Percentiles rank a stretch among this genome's conserved stretches.
These are phyloP conservation scores for Termitomyces sp. DNA, from an alignment of 768 basidiomycete genomes.

Conservation along the genomic window DNA sequence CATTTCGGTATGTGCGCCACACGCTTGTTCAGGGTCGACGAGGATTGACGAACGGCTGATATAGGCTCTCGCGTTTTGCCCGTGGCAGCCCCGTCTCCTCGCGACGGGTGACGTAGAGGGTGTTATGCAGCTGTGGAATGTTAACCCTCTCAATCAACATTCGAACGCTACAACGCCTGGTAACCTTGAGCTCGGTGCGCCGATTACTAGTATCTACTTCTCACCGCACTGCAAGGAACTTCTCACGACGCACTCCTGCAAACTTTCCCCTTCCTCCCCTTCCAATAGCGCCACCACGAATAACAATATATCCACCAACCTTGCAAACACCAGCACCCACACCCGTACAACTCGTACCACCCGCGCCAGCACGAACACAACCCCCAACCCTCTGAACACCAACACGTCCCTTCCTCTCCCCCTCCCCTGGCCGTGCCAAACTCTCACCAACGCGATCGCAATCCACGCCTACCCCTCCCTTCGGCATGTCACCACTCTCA, in stretches of 20 bases:
- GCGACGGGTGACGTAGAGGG: conserved; percentile 69
- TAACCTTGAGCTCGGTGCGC: conserved; percentile 44
- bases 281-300: neutral
- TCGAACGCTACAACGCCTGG: conserved; percentile 39
- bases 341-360: neutral
- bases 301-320: neutral
- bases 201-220: conserved; percentile 67
- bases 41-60: neutral
- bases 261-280: neutral
- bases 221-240: conserved; percentile 82
- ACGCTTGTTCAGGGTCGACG: neutral
- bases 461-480: conserved; percentile 1
- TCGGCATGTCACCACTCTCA: neutral
- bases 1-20: conserved; percentile 35
- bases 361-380: neutral
- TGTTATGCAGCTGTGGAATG: conserved; percentile 50
- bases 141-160: conserved; percentile 37
- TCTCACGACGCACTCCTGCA: conserved; percentile 31
- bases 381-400: neutral
- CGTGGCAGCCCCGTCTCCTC: conserved; percentile 79
- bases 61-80: conserved; percentile 85
- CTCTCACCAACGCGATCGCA: neutral
- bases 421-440: neutral
- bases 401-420: neutral
- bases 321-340: neutral